phyloP scores from a whole-genome alignment of 1,284 basidiomycete species.

The Porodaedalea pini region DNA sequence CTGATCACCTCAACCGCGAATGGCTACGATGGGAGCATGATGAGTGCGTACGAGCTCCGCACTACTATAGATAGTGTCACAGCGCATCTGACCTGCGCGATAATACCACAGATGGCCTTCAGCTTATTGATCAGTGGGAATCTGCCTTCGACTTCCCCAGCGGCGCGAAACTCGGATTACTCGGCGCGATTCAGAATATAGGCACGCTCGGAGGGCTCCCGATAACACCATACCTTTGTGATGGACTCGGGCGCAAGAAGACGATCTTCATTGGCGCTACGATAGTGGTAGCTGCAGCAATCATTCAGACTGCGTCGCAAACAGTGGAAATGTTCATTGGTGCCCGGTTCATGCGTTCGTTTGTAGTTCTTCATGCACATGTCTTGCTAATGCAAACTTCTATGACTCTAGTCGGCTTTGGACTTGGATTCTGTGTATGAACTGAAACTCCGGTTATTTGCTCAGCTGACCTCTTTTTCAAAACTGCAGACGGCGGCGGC shows the following conservation, averaged over 20 bases:
- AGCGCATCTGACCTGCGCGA: not conserved
- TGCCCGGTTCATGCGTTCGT: slow-evolving; percentile 25
- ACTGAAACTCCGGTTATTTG: not conserved
- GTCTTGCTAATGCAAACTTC: slow-evolving; percentile 27
- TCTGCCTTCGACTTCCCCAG: slow-evolving; percentile 19
- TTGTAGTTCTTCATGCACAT: not conserved
- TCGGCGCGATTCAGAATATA: slow-evolving; percentile 29
- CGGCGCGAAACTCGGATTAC: slow-evolving; percentile 24
- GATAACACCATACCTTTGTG: slow-evolving; percentile 29
- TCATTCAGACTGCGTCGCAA: slow-evolving; percentile 31
- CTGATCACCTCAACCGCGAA: slow-evolving; percentile 38
- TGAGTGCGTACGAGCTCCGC: slow-evolving; percentile 25
- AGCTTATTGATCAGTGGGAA: slow-evolving; percentile 38
- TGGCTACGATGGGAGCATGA: slow-evolving; percentile 31
- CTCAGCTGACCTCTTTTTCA: not conserved
- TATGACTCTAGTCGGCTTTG: slow-evolving; percentile 50
- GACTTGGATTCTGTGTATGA: slow-evolving; percentile 47
- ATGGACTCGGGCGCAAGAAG: slow-evolving; percentile 29
- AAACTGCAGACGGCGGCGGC: slow-evolving; percentile 33
- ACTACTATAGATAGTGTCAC: not conserved
- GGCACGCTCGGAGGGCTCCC: slow-evolving; percentile 29
- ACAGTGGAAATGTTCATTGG: slow-evolving; percentile 33
- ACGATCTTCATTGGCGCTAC: slow-evolving; percentile 30
- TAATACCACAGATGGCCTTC: slow-evolving; percentile 36
- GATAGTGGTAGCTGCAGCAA: slow-evolving; percentile 27